Conservation (phyloP, 2,329 filamentous ascomycete species). For the Hypoxylon rubiginosum region DNA sequence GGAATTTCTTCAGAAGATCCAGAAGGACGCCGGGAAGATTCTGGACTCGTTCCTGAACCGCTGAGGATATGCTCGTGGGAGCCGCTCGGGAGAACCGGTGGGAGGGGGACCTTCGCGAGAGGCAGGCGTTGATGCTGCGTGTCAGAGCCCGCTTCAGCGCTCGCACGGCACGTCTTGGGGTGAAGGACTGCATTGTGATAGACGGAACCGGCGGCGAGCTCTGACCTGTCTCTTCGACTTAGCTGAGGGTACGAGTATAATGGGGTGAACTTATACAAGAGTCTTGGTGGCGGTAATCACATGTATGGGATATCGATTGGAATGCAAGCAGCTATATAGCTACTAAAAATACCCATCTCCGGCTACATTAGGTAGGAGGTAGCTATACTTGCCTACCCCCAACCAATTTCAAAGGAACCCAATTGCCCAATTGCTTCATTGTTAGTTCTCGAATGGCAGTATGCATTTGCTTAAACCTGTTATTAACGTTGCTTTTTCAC, state of each 20-base stretch:
- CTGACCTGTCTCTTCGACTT: neutral
- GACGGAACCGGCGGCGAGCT: slow-evolving; percentile 1
- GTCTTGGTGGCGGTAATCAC: neutral
- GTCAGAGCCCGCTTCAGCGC: slow-evolving; percentile 39
- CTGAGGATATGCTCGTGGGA: slow-evolving; percentile 10
- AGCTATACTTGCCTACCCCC: neutral
- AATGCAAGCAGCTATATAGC: slow-evolving; percentile 10
- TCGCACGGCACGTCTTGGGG: slow-evolving; percentile 31
- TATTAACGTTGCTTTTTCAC: slow-evolving; percentile 1
- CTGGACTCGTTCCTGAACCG: slow-evolving; percentile 44
- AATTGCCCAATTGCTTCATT: neutral
- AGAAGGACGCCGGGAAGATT: slow-evolving; percentile 47
- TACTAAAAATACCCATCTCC: slow-evolving; percentile 8
- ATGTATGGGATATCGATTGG: slow-evolving; percentile 7
- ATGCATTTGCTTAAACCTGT: slow-evolving; percentile 4
- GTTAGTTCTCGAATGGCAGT: neutral
- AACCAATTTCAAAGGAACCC: neutral
- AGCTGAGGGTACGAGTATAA: neutral
- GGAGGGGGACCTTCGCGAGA: neutral
- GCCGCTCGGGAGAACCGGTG: neutral
- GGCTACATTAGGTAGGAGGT: too few relatives aligned
- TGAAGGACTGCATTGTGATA: slow-evolving; percentile 35
- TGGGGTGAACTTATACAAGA: neutral
- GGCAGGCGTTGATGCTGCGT: slow-evolving; percentile 11
- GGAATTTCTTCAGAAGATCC: slow-evolving; percentile 49